Evolutionary conservation across 2,329 filamentous ascomycete species (phyloP).

Genomic region (Beauveria pseudobassiana): DNA sequence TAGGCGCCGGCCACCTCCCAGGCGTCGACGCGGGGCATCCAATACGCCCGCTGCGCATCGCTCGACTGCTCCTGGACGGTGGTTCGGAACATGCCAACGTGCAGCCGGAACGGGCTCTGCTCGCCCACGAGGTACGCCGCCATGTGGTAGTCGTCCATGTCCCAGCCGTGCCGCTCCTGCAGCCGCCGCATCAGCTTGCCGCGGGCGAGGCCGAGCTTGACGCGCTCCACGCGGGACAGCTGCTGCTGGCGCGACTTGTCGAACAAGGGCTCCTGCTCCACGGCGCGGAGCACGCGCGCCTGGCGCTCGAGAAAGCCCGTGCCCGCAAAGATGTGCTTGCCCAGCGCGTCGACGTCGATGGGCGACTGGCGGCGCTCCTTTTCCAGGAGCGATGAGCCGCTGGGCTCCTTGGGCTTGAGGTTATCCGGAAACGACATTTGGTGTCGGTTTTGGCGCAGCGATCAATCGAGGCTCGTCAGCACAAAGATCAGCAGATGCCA

Average conservation of each 20-base stretch:
- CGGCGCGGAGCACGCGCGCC: conserved; percentile 52
- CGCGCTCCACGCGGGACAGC: conserved; percentile 58
- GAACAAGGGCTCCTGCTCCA: conserved; percentile 62
- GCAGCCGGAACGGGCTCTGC: conserved; percentile 65
- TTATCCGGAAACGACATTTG: conserved; percentile 7
- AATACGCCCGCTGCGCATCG: conserved; percentile 65
- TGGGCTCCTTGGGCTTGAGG: conserved; percentile 45
- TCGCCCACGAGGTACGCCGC: conserved; percentile 67
- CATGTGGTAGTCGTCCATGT: conserved; percentile 50
- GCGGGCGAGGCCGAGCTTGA: conserved; percentile 61
- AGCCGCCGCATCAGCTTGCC: conserved; percentile 65
- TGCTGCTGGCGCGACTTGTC: conserved; percentile 76
- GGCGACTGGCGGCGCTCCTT: conserved; percentile 61
- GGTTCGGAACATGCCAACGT: conserved; percentile 40
- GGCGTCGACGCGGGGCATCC: conserved; percentile 58
- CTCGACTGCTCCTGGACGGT: conserved; percentile 66
- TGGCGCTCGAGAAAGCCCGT: conserved; percentile 55
- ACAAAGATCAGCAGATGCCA: neutral
- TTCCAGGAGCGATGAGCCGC: conserved; percentile 62
- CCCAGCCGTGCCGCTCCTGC: conserved; percentile 61
- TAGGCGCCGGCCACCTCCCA: conserved; percentile 75
- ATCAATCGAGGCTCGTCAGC: neutral
- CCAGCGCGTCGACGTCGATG: conserved; percentile 58
- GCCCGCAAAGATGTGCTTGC: conserved; percentile 58
- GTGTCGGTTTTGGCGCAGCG: neutral